Conservation (phyloP, 495 filamentous ascomycete species). For the Penicillium mononematosum region DNA sequence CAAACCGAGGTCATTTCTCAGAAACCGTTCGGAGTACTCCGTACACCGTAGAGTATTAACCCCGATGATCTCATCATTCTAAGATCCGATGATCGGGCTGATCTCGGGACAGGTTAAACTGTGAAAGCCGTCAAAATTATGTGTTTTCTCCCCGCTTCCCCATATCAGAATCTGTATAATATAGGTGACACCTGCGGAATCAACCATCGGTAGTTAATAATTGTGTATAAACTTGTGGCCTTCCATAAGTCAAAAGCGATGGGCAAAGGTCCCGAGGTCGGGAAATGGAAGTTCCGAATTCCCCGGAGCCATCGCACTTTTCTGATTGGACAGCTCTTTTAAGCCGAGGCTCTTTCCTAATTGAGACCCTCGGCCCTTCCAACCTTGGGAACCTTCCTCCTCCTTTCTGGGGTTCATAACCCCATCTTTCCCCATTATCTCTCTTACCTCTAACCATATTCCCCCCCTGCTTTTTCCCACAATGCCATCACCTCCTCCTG, state of each 20-base stretch:
- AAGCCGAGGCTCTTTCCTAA: slow-evolving; percentile 10
- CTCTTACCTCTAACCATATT: background rate
- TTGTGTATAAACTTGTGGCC: no score
- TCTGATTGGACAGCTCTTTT: slow-evolving; percentile 1
- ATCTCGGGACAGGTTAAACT: slow-evolving; percentile 4
- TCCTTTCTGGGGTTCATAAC: slow-evolving; percentile 14
- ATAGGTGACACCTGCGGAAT: background rate
- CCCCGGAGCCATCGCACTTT: background rate
- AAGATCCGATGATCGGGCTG: background rate
- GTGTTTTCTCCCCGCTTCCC: slow-evolving; percentile 2
- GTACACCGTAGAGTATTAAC: background rate
- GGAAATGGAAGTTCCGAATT: background rate
- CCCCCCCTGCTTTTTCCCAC: slow-evolving; percentile 6
- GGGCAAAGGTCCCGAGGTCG: no score
- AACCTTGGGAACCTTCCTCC: background rate
- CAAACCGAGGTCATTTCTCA: slow-evolving; percentile 1
- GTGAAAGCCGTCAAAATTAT: background rate
- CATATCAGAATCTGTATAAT: background rate
- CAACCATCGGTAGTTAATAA: no score
- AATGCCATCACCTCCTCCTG: slow-evolving; percentile 49
- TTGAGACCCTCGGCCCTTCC: slow-evolving; percentile 9
- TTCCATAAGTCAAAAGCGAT: no score
- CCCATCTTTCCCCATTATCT: slow-evolving; percentile 15
- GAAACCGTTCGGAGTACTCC: background rate
- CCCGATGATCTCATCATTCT: background rate